Percentiles rank a stretch among this genome's conserved stretches.
These are phyloP conservation scores for Evernia prunastri DNA, from an alignment of 495 filamentous ascomycete species.

Conservation along the genomic window DNA sequence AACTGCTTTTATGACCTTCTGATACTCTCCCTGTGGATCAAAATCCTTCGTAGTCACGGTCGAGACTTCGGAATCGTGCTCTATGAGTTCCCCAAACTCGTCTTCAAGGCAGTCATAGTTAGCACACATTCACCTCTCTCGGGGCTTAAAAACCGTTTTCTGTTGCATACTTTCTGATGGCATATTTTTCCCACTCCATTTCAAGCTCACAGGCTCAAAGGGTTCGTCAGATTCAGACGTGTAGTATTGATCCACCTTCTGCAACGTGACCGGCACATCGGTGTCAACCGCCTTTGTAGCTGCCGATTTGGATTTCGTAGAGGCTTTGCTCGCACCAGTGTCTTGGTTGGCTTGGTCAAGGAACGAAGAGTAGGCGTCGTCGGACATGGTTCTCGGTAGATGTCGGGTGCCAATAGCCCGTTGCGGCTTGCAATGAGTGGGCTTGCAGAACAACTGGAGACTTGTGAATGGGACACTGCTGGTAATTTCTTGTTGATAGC, in stretches of 20 bases:
- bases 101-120: slow-evolving; percentile 33
- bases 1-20: slow-evolving; percentile 51
- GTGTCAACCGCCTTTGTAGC: slow-evolving; percentile 39
- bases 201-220: slow-evolving; percentile 66
- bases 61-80: slow-evolving; percentile 46
- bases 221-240: slow-evolving; percentile 77
- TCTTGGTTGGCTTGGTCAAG: slow-evolving; percentile 77
- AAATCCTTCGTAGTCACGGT: slow-evolving; percentile 53
- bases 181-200: slow-evolving; percentile 45
- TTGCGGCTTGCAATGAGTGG: too few relatives aligned
- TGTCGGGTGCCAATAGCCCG: not conserved
- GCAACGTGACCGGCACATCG: slow-evolving; percentile 53
- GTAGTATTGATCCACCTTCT: slow-evolving; percentile 58
- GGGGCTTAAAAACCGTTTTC: not conserved
- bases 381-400: slow-evolving; percentile 39
- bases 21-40: slow-evolving; percentile 55
- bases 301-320: slow-evolving; percentile 23
- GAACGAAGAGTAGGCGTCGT: slow-evolving; percentile 75
- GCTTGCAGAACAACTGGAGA: not conserved
- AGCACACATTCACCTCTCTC: slow-evolving; percentile 13
- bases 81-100: slow-evolving; percentile 51
- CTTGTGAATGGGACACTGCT: not conserved
- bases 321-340: slow-evolving; percentile 40
- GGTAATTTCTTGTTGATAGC: not conserved
- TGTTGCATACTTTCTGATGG: slow-evolving; percentile 28